phyloP scores from a whole-genome alignment of 257 asterid species.

The Solanum pimpinellifolium region DNA sequence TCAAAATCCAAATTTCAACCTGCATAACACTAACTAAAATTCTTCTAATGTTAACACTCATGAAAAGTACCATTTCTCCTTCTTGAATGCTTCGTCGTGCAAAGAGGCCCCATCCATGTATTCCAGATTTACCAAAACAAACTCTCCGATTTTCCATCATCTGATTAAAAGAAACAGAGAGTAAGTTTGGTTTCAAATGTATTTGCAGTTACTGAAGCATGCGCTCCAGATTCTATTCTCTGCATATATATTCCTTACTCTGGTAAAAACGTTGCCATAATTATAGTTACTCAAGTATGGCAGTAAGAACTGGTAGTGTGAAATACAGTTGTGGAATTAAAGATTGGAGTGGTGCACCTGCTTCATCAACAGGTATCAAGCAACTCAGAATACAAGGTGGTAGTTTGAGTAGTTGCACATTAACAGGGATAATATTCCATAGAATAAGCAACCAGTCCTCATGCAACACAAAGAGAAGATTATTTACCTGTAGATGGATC shows the following conservation, averaged over 20 bases:
- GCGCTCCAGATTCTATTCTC: background rate
- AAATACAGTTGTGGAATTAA: background rate
- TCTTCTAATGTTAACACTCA: background rate
- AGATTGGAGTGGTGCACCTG: background rate
- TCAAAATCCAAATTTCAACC: background rate
- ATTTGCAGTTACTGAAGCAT: background rate
- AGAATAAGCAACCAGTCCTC: background rate
- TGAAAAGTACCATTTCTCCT: slow-evolving; percentile 77
- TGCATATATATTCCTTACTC: background rate
- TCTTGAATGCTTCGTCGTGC: slow-evolving; percentile 76
- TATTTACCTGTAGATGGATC: slow-evolving; percentile 51
- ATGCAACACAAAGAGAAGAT: slow-evolving; percentile 3
- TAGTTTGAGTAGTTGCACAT: background rate
- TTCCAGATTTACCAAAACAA: slow-evolving; percentile 95
- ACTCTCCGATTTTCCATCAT: slow-evolving; percentile 56
- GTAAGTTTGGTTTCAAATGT: background rate
- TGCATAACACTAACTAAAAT: background rate
- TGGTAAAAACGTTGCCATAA: background rate
- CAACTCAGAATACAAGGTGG: background rate
- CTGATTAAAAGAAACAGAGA: slow-evolving; percentile 17
- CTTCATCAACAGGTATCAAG: background rate
- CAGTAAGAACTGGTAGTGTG: background rate
- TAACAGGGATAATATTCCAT: background rate
- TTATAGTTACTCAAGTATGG: background rate
- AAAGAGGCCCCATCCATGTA: slow-evolving; percentile 99